Conservation (phyloP, 257 asterid genomes). For the Gentiana straminea region DNA sequence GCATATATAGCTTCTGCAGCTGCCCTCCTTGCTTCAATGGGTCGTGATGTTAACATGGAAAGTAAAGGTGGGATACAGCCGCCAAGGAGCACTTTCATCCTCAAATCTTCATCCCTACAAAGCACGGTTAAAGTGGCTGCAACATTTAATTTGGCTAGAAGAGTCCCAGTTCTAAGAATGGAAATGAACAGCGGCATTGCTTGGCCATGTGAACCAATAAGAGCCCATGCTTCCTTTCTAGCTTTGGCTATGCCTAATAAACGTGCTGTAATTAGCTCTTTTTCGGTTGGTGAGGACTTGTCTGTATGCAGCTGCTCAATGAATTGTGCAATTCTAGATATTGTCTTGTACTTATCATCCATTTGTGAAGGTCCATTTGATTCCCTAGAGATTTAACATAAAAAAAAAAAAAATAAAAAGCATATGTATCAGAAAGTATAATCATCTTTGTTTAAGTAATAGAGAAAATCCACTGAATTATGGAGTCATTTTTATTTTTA, state of each 20-base stretch:
- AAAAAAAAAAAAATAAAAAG: too few relatives aligned
- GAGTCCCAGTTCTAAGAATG: constrained; percentile 67
- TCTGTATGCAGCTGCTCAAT: constrained; percentile 68
- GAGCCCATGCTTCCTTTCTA: constrained; percentile 70
- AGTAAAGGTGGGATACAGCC: constrained; percentile 88
- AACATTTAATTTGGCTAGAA: constrained; percentile 53
- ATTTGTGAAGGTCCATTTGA: constrained; percentile 51
- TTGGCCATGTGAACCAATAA: constrained; percentile 77
- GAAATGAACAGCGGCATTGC: constrained; percentile 83
- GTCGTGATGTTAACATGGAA: constrained; percentile 58
- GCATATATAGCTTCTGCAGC: constrained; percentile 80
- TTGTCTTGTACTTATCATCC: constrained; percentile 57
- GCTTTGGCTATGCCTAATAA: constrained; percentile 73
- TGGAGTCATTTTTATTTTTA: background rate
- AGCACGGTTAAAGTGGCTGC: constrained; percentile 60
- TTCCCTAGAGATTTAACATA: constrained; percentile 36
- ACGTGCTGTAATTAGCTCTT: constrained; percentile 80
- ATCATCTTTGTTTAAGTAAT: background rate
- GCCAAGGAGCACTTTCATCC: constrained; percentile 78
- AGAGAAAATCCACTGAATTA: background rate
- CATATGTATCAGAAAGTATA: background rate
- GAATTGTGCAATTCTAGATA: constrained; percentile 60
- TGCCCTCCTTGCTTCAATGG: constrained; percentile 62
- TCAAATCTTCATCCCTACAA: constrained; percentile 66
- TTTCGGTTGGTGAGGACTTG: constrained; percentile 59